Percentiles rank a stretch among this genome's conserved stretches.
phyloP scores from a whole-genome alignment of 2,329 filamentous ascomycete species.

The Colletotrichum camelliae region DNA sequence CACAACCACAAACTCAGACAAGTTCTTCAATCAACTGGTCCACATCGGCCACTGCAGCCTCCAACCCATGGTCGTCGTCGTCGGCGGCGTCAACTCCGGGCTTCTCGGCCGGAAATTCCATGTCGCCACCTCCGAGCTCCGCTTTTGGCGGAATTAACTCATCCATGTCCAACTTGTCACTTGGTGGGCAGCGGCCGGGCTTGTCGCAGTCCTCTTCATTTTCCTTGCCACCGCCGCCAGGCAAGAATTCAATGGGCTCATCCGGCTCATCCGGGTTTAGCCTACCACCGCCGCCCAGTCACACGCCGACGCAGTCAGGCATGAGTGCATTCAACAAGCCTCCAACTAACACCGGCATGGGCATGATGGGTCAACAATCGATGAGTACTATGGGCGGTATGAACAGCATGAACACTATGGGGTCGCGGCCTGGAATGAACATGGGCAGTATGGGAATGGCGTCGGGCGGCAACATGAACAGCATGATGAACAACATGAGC shows the following conservation, averaged over 20 bases:
- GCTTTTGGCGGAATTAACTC: slow-evolving; percentile 42
- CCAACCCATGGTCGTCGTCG: slow-evolving; percentile 57
- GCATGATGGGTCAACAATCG: slow-evolving; percentile 14
- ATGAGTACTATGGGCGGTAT: slow-evolving; percentile 6
- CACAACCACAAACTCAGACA: slow-evolving; percentile 22
- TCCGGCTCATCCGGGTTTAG: slow-evolving; percentile 47
- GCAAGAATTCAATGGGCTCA: slow-evolving; percentile 27
- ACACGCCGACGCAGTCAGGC: slow-evolving; percentile 29
- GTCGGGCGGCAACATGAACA: slow-evolving; percentile 34
- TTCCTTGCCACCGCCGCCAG: slow-evolving; percentile 62
- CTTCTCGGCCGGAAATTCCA: slow-evolving; percentile 9
- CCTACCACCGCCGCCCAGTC: slow-evolving; percentile 50
- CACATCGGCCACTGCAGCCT: slow-evolving; percentile 40
- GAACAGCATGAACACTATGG: slow-evolving; percentile 16
- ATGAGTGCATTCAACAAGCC: slow-evolving; percentile 23
- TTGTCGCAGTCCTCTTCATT: slow-evolving; percentile 53
- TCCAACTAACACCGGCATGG: slow-evolving; percentile 12
- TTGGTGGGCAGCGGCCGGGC: slow-evolving; percentile 47
- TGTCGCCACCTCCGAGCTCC: slow-evolving; percentile 30
- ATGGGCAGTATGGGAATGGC: slow-evolving; percentile 28
- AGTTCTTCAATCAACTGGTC: slow-evolving; percentile 58
- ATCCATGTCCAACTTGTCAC: slow-evolving; percentile 54
- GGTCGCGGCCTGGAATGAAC: slow-evolving; percentile 16
- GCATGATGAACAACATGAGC: slow-evolving; percentile 27
- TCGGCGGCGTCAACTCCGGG: slow-evolving; percentile 26